Evolutionary conservation across 2,329 filamentous ascomycete species (phyloP), one percentile per base, ranked within the genome.

Genomic region (Dothistroma pini): DNA sequence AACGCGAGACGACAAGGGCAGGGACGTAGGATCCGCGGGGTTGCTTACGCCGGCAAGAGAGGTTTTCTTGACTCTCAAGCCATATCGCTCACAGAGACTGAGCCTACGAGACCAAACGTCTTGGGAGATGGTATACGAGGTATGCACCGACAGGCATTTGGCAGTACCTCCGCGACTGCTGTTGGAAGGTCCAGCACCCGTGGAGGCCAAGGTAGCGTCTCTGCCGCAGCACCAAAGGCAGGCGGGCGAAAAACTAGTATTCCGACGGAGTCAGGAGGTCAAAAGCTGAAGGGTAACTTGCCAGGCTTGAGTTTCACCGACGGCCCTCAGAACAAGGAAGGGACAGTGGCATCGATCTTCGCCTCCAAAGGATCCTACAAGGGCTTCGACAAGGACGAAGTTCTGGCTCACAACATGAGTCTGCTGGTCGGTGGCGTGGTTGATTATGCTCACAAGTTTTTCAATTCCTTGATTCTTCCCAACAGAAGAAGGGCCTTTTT

Each of bases 401-500:
- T 44, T n/a, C 41, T 44, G 16, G 41, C 41, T 44, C 41, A 44
- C n/a, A 44, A 44, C 16, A 19, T 44, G 41, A 44, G 41, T 6
- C 7, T 19, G 19, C 19, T 51, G 48, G 48, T 51, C 48, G 48
- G 21, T 32, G 19, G 29, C 1, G 29, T 51, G 16, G 21, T 32
- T 3, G 16, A 11, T 6, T 29, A 14, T 51, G 48, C 48, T 12
- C 7, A 21, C 4, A 25, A 25, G 21, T 51, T 8, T 32, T 51
- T 1, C 48, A 31, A 29, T 5, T 12, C 2, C 21, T 6, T 5
- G 11, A 29, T 51, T 9, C 21, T 19, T 11, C 9, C 9, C 9
- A 25, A 51, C 16, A 31, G 19, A 11, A 57, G 47, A 34, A 32
- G 16, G 22, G 41, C 19, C 11, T 64, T 62, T 31, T 41, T 58